Conservation (phyloP, 805 yeast species). For the Ogataea trehaloabstinens region DNA sequence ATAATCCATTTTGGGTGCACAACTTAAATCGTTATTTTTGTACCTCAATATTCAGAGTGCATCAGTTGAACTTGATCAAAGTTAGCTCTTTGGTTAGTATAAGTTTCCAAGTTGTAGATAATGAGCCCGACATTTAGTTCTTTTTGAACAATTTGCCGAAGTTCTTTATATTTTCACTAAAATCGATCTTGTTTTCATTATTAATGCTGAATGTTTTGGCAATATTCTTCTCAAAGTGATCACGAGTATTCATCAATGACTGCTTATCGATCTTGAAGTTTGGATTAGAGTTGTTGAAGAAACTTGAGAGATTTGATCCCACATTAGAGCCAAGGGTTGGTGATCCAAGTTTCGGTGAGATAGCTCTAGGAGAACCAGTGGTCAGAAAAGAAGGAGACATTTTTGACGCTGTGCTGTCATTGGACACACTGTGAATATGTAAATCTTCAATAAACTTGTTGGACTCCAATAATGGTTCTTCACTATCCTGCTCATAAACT, state of each 20-base stretch:
- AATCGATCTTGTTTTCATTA: slow-evolving; percentile 61
- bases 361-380: slow-evolving; percentile 8
- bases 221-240: slow-evolving; percentile 41
- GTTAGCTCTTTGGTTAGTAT: no score
- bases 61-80: neutral
- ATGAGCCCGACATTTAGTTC: slow-evolving; percentile 12
- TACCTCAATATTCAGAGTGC: neutral
- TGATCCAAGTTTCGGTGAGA: slow-evolving; percentile 4
- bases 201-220: slow-evolving; percentile 41
- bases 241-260: slow-evolving; percentile 38
- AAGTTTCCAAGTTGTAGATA: no score
- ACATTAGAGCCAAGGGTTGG: slow-evolving; percentile 6
- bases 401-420: slow-evolving; percentile 8
- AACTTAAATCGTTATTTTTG: neutral
- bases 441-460: slow-evolving; percentile 26
- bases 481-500: slow-evolving; percentile 30
- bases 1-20: neutral
- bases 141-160: slow-evolving; percentile 58
- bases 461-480: slow-evolving; percentile 30
- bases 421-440: slow-evolving; percentile 21
- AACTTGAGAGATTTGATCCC: slow-evolving; percentile 14
- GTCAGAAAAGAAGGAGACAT: slow-evolving; percentile 10
- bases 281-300: slow-evolving; percentile 18
- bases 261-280: slow-evolving; percentile 29
- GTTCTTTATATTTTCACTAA: slow-evolving; percentile 64